Percentiles rank a stretch among this genome's conserved stretches.
phyloP scores from a whole-genome alignment of 805 yeast species.

The Saturnispora mendoncae region DNA sequence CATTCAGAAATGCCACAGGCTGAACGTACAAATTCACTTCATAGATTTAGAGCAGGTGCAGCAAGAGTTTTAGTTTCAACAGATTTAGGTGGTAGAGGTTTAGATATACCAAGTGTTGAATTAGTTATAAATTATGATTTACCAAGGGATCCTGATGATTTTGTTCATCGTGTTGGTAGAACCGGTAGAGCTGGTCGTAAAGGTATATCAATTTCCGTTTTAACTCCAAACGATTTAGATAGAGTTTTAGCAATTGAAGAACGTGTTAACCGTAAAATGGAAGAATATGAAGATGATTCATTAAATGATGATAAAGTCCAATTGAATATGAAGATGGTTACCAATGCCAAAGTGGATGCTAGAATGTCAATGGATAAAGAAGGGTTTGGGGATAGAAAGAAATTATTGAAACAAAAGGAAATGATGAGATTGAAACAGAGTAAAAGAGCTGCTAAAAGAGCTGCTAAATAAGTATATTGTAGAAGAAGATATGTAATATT shows the following conservation, averaged over 20 bases:
- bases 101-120: slow-evolving; percentile 76
- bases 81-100: slow-evolving; percentile 87
- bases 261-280: slow-evolving; percentile 72
- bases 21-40: slow-evolving; percentile 86
- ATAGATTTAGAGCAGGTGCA: slow-evolving; percentile 88
- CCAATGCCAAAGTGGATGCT: slow-evolving; percentile 84
- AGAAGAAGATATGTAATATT: no score
- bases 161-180: slow-evolving; percentile 86
- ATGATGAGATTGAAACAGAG: slow-evolving; percentile 4
- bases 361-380: slow-evolving; percentile 90
- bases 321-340: slow-evolving; percentile 56
- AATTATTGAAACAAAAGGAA: slow-evolving; percentile 17
- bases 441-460: not conserved
- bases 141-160: slow-evolving; percentile 78
- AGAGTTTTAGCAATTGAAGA: slow-evolving; percentile 82
- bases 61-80: slow-evolving; percentile 91
- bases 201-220: slow-evolving; percentile 77
- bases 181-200: slow-evolving; percentile 94
- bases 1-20: slow-evolving; percentile 93
- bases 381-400: slow-evolving; percentile 61
- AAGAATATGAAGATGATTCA: slow-evolving; percentile 56
- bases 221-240: slow-evolving; percentile 76
- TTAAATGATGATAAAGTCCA: slow-evolving; percentile 68
- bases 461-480: not conserved
- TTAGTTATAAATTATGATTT: slow-evolving; percentile 70